Base-by-base conservation (phyloP, 1,139 yeast genomes). In the Protomyces inouyei region DNA sequence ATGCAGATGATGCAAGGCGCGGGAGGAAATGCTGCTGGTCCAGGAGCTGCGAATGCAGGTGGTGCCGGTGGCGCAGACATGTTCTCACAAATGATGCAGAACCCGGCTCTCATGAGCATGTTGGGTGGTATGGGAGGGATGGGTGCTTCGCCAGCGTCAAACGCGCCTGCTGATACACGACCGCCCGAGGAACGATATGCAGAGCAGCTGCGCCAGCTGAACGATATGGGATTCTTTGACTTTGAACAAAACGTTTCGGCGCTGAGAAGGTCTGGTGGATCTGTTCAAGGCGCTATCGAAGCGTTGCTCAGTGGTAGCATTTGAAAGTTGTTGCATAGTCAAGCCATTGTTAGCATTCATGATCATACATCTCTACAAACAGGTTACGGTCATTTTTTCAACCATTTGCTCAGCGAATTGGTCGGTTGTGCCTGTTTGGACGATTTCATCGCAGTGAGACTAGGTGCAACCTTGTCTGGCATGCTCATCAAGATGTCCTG, bases 171-270 rank as follows among this genome's bases (percentile, higher is more conserved):
- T 14, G 98, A 92, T 72, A 87, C 76, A 68, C 82, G 97, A 73
- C 98, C 98, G 1, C 98, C 98, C 10, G 98, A 93, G 79, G 98
- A 90, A 75, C 82, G 96, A 68, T 93, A 87, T 76, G 97, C 88
- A 74, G 74, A 80, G n/a, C 98, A 93, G 74, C 80, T 93, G 72
- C 84, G 96, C 73, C 98, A 92, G 75, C 82, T 93, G 74, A 93
- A 93, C 74, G 98, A 93, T 73, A 89, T 93, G 87, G 98, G 98
- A 1, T 93, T 93, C 77, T 85, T 83, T 70, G 98, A 93, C 71
- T 93, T 92, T 73, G 98, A 93, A 70, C 82, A 89, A 71, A 93
- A 93, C 73, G 91, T 93, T 21, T 86, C 86, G 32, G 98, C 98
- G 0, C 81, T 93, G 72, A 85, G 97, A 78, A 85, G 98, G 77